Evolutionary conservation across 495 filamentous ascomycete genomes (phyloP).

Genomic region (Chaetomium cochliodes): DNA sequence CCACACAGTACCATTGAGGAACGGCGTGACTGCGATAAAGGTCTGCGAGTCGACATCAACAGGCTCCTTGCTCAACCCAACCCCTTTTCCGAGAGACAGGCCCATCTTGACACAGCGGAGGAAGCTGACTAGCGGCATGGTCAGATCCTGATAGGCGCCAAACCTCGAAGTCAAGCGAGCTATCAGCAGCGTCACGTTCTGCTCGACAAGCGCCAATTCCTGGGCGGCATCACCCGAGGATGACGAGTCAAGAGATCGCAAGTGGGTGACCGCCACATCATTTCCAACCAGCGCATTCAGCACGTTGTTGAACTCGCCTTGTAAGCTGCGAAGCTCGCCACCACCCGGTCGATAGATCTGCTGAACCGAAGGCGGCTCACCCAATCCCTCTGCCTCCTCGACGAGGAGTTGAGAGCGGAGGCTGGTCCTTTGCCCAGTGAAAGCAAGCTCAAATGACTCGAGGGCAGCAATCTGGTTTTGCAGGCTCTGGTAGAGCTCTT

Average conservation of each 20-base stretch:
- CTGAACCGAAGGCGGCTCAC: conserved; percentile 55
- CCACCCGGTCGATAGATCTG: conserved; percentile 65
- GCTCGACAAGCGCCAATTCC: conserved; percentile 59
- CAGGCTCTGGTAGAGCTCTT: conserved; percentile 54
- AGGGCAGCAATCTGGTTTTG: conserved; percentile 59
- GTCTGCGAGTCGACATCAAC: conserved; percentile 34
- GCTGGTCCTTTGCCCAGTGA: conserved; percentile 66
- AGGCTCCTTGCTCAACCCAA: conserved; percentile 31
- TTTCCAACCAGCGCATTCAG: conserved; percentile 62
- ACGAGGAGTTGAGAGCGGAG: conserved; percentile 59
- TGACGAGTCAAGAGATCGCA: conserved; percentile 34
- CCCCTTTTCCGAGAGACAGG: conserved; percentile 56
- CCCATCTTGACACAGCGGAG: conserved; percentile 78
- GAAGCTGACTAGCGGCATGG: conserved; percentile 73
- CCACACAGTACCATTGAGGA: conserved; percentile 54
- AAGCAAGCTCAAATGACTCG: conserved; percentile 60
- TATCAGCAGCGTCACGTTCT: conserved; percentile 69
- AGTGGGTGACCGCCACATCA: conserved; percentile 47
- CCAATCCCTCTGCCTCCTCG: conserved; percentile 59
- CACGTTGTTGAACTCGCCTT: conserved; percentile 77
- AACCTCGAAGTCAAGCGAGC: conserved; percentile 63
- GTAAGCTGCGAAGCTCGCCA: conserved; percentile 68
- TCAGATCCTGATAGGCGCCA: conserved; percentile 79
- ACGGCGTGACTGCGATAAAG: conserved; percentile 59
- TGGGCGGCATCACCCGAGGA: conserved; percentile 35